Base-by-base conservation (phyloP, 2,329 filamentous ascomycete genomes). In the Drechmeria coniospora region DNA sequence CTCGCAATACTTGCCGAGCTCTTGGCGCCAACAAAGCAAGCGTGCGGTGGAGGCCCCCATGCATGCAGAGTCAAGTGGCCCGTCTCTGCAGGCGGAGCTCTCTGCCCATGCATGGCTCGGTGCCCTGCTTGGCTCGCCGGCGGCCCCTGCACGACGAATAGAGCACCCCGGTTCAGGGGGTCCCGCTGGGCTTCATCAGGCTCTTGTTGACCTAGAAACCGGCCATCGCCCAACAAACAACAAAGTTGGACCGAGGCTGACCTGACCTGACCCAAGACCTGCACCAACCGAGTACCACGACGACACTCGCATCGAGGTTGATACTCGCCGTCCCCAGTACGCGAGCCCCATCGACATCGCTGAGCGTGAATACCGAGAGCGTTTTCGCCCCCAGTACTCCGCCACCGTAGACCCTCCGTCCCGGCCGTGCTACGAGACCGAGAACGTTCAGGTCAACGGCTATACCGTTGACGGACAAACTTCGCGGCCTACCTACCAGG, bases 281-380 rank as follows among this genome's bases (percentile, higher is more conserved):
- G 39, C 44, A 47, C 55, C 41, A 39, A 46, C 46, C 39, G 45
- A 59, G 45, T 74, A 71, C 61, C 59, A 65, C 46, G 69, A 77
- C 53, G 69, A 77, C 53, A 65, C 69, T 53, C 69, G 72, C 51
- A 57, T 80, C 54, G 70, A 81, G 57, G 61, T 74, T 49, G 65
- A 79, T 53, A 46, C 45, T 38, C 63, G 62, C 40, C 52, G 55
- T 43, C 56, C 58, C 46, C 51, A 56, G 36, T 56, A 56, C 47
- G 51, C 61, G 43, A 62, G 54, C 42, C 56, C 63, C 41, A 63
- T 77, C 52, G 73, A 78, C 57, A 52, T 67, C 41, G 68, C 68
- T 48, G 73, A 78, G 57, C 68, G 67, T 56, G 63, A 74, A 55
- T 76, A 75, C 53, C 71, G 72, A 47, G 57, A 70, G 50, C 68